These are phyloP conservation scores for Trichoderma polysporum DNA, from an alignment of 2,329 filamentous ascomycete genomes.

Conservation along the genomic window DNA sequence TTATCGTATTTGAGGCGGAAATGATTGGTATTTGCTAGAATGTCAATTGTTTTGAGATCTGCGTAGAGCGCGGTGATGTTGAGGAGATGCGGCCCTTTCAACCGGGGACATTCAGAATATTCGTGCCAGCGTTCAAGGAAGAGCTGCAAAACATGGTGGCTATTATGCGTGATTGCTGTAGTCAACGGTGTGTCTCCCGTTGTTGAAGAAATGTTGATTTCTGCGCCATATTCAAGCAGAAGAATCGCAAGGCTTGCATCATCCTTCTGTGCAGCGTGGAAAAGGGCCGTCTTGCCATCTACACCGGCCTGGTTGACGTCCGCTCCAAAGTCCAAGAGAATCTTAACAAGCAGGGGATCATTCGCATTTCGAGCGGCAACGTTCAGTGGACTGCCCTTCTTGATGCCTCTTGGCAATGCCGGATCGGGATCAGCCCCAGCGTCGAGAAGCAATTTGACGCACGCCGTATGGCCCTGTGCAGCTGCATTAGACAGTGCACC, in stretches of 20 bases:
- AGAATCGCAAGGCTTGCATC: constrained; percentile 33
- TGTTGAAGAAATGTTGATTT: constrained; percentile 33
- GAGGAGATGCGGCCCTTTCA: constrained; percentile 34
- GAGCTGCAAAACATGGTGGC: constrained; percentile 34
- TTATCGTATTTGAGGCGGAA: constrained; percentile 30
- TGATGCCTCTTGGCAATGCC: constrained; percentile 27
- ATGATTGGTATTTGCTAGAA: constrained; percentile 29
- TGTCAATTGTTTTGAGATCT: constrained; percentile 32
- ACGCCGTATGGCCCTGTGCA: neutral
- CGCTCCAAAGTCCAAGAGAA: constrained; percentile 36
- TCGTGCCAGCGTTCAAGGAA: constrained; percentile 38
- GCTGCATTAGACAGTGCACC: neutral
- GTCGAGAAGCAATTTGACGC: neutral
- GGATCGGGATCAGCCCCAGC: constrained; percentile 27
- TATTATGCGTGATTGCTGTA: constrained; percentile 36
- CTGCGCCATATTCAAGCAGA: constrained; percentile 36
- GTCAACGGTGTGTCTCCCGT: constrained; percentile 34
- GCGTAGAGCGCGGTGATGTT: constrained; percentile 32
- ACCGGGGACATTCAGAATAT: constrained; percentile 34
- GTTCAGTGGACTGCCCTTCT: constrained; percentile 33
- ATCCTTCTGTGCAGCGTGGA: constrained; percentile 34
- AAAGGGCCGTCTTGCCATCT: constrained; percentile 34
- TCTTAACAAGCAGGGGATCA: constrained; percentile 32
- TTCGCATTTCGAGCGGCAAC: constrained; percentile 33
- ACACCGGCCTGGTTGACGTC: constrained; percentile 34